Conservation (phyloP, 176 grass and related monocot species). For the Poa annua region DNA sequence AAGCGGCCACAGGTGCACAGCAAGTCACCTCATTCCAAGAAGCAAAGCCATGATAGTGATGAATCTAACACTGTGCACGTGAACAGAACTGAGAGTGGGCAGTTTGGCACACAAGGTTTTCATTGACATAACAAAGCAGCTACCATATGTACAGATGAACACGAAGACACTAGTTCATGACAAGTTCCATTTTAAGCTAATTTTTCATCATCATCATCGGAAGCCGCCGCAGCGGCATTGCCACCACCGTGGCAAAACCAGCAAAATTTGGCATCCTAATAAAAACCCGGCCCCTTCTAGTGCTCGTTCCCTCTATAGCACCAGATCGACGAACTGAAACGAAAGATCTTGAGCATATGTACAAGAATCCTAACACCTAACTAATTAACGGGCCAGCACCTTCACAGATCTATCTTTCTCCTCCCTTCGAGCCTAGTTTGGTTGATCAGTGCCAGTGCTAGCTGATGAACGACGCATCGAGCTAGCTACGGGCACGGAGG, state of each 20-base stretch:
- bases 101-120: neutral
- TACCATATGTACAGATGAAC: neutral
- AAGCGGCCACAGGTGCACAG: neutral
- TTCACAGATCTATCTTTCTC: conserved; percentile 13
- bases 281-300: conserved; percentile 38
- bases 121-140: neutral
- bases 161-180: neutral
- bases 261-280: conserved; percentile 47
- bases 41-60: conserved; percentile 40
- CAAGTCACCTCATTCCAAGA: conserved; percentile 31
- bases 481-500: neutral
- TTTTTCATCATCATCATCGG: conserved; percentile 47
- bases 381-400: conserved; percentile 5
- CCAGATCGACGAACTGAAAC: conserved; percentile 40
- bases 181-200: conserved; percentile 12
- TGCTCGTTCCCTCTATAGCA: conserved; percentile 37
- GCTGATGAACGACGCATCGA: neutral
- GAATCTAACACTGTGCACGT: neutral
- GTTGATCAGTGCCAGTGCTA: neutral
- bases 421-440: neutral
- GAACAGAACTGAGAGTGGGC: neutral
- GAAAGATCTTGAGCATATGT: conserved; percentile 38
- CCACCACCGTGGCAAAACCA: conserved; percentile 9
- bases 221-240: conserved; percentile 14
- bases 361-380: conserved; percentile 50